phyloP scores from a whole-genome alignment of 1,284 basidiomycete species.

The Phellinidium pouzarii region DNA sequence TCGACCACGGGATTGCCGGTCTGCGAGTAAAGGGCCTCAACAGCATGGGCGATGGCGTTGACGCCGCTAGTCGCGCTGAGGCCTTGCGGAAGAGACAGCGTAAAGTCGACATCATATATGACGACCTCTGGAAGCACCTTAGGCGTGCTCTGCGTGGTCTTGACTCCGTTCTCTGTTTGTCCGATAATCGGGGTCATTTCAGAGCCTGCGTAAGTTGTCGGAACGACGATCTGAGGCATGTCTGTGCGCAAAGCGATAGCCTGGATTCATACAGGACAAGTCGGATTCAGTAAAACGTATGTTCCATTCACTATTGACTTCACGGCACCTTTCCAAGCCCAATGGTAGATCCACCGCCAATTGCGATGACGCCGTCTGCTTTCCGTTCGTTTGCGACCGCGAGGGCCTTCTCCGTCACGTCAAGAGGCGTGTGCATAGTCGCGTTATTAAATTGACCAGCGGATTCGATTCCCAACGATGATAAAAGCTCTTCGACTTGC shows the following conservation, averaged over 20 bases:
- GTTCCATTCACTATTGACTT: background rate
- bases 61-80: conserved; percentile 38
- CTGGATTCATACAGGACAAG: conserved; percentile 6
- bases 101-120: conserved; percentile 40
- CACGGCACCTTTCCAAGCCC: conserved; percentile 32
- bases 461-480: conserved; percentile 23
- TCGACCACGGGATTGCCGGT: conserved; percentile 38
- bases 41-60: conserved; percentile 41
- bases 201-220: conserved; percentile 40
- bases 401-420: conserved; percentile 34
- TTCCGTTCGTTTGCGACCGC: conserved; percentile 26
- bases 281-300: background rate
- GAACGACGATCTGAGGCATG: conserved; percentile 38
- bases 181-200: conserved; percentile 41
- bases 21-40: conserved; percentile 36
- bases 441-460: conserved; percentile 32
- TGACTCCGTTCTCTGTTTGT: conserved; percentile 36
- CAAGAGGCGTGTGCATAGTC: conserved; percentile 39
- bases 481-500: conserved; percentile 26
- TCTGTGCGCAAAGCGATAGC: conserved; percentile 36
- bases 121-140: conserved; percentile 37
- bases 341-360: conserved; percentile 40
- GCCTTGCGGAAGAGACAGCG: conserved; percentile 33
- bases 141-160: conserved; percentile 35
- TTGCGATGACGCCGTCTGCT: conserved; percentile 36